A percentile compares a stretch with the other conserved stretches of the same genome.
Conservation (phyloP, 2,329 filamentous ascomycete genomes). For the Fusarium miscanthi region DNA sequence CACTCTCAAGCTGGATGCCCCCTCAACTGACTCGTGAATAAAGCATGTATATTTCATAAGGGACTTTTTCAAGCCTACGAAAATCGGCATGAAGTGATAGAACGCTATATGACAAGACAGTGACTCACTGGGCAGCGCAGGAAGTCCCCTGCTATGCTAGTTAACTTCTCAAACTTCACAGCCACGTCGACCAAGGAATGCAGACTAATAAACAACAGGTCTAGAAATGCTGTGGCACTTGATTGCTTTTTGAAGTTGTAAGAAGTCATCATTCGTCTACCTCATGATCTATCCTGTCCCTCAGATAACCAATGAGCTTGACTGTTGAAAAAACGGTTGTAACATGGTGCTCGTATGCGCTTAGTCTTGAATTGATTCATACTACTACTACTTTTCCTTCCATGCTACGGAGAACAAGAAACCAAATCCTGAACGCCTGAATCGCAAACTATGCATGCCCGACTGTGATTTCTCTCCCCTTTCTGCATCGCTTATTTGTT, state of each 20-base stretch:
- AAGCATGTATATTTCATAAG: background rate
- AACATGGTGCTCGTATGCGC: slow-evolving; percentile 43
- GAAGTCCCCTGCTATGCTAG: background rate
- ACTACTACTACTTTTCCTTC: slow-evolving; percentile 45
- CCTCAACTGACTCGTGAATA: background rate
- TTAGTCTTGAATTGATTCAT: slow-evolving; percentile 45
- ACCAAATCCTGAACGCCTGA: slow-evolving; percentile 53
- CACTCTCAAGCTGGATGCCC: background rate
- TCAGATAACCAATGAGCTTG: slow-evolving; percentile 18
- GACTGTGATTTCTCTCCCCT: slow-evolving; percentile 31
- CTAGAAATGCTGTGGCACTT: slow-evolving; percentile 13
- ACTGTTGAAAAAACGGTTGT: slow-evolving; percentile 7
- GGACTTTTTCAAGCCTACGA: background rate
- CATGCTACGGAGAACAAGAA: slow-evolving; percentile 47
- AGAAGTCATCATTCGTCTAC: slow-evolving; percentile 13
- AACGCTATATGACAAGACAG: background rate
- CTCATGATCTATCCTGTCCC: slow-evolving; percentile 11
- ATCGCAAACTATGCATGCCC: slow-evolving; percentile 44
- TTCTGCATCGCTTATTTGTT: slow-evolving; percentile 46
- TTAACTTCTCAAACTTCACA: background rate
- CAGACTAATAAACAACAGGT: slow-evolving; percentile 9
- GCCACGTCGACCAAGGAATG: slow-evolving; percentile 29
- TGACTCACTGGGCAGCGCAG: background rate
- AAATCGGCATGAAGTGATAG: background rate
- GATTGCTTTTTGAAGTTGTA: slow-evolving; percentile 6